A percentile compares a stretch with the other conserved stretches of the same genome.
These are phyloP conservation scores for Nothophoma quercina DNA, from an alignment of 2,329 filamentous ascomycete species.

Conservation along the genomic window DNA sequence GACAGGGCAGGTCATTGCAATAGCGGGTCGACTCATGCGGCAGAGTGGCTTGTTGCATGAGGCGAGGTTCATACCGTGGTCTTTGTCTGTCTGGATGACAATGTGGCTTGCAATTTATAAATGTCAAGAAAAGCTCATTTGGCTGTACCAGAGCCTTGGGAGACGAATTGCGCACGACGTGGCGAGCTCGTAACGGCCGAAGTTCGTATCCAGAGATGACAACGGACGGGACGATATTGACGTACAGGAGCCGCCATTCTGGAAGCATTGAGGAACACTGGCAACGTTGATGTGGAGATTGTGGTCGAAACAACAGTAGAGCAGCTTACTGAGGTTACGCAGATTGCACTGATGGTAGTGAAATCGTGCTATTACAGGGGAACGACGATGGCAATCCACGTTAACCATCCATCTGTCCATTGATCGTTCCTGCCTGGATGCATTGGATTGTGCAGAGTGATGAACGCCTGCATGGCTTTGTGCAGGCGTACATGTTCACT, in stretches of 20 bases:
- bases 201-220: not conserved
- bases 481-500: not conserved
- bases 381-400: too few species aligned
- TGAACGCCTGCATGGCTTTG: not conserved
- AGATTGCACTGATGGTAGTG: not conserved
- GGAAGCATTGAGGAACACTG: slow-evolving; percentile 8
- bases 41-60: not conserved
- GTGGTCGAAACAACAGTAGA: not conserved
- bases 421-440: not conserved
- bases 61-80: not conserved
- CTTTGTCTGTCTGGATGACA: not conserved
- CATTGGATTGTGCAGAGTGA: not conserved
- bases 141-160: not conserved
- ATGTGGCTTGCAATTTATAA: not conserved
- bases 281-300: slow-evolving; percentile 13
- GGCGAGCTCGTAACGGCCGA: slow-evolving; percentile 1
- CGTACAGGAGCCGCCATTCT: slow-evolving; percentile 3
- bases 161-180: not conserved
- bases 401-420: too few species aligned
- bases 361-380: too few species aligned
- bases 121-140: not conserved
- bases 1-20: not conserved
- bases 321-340: not conserved
- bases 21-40: not conserved
- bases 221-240: slow-evolving; percentile 5